A percentile compares a stretch with the other conserved stretches of the same genome.
phyloP scores from a whole-genome alignment of 768 basidiomycete species.

The Hortiboletus campestris region DNA sequence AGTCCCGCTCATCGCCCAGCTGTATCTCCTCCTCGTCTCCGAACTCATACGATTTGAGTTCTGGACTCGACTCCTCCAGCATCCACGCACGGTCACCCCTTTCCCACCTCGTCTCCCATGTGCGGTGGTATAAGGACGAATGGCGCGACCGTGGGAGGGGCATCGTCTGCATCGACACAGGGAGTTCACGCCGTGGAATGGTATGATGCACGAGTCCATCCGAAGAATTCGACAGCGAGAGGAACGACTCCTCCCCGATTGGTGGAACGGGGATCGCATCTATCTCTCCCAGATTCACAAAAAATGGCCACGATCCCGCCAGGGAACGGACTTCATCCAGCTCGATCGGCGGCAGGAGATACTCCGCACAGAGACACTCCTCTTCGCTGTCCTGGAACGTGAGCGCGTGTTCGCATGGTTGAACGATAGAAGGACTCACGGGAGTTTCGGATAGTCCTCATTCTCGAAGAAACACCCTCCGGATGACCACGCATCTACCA shows the following conservation, averaged over 20 bases:
- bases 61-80: conserved; percentile 38
- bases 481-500: conserved; percentile 3
- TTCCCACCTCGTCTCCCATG: conserved; percentile 25
- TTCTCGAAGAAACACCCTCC: conserved; percentile 1
- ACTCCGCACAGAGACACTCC: background rate
- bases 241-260: conserved; percentile 42
- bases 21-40: conserved; percentile 34
- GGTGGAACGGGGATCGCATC: conserved; percentile 28
- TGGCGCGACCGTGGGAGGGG: conserved; percentile 32
- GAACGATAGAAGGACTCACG: conserved; percentile 13
- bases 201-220: conserved; percentile 24
- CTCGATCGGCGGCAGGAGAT: conserved; percentile 4
- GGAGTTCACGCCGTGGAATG: conserved; percentile 25
- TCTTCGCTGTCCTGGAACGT: conserved; percentile 6
- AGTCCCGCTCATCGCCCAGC: conserved; percentile 30
- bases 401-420: background rate
- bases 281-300: conserved; percentile 36
- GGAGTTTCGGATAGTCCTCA: background rate
- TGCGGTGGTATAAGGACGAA: conserved; percentile 33
- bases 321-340: conserved; percentile 43
- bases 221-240: conserved; percentile 39
- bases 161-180: conserved; percentile 33
- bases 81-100: conserved; percentile 39
- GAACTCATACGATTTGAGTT: conserved; percentile 23
- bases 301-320: conserved; percentile 43